Base-by-base conservation (phyloP, 306 rosid genomes). In the Gastrolobium bilobum region DNA sequence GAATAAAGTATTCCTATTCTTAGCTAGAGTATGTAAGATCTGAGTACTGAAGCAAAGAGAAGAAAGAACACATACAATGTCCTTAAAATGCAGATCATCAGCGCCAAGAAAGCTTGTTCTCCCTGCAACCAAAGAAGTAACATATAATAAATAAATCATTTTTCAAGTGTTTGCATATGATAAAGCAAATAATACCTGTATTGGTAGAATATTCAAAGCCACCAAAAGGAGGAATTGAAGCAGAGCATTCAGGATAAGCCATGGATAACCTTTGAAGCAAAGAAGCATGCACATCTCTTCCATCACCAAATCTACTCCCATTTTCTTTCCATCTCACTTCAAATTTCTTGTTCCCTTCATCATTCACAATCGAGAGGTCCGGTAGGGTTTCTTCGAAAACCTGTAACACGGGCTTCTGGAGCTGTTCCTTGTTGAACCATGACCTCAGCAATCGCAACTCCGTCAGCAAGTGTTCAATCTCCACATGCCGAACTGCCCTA, bases 401-500 rank as follows among this genome's bases (percentile, higher is more conserved):
- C 68, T 81, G 81, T 73, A 79, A 39, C 3, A 76, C 39, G 2
- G 88, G 91, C 26, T 80, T 86, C 73, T 63, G 78, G 50, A 80
- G 84, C 71, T 88, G 88, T 67, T 91, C 88, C 74, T 81, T 37
- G 82, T 33, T 86, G 77, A 84, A 88, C 77, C 77, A 74, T 2
- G 92, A 86, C 30, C 88, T 88, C 51, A 91, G 84, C 82, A 86
- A 83, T 63, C 81, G 89, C 84, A 91, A 48, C 35, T 87, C 87
- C 11, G 89, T 91, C 79, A 87, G 15, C 60, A 91, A 73, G 60
- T 77, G 89, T 71, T 86, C 85, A 60, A 89, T 75, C 79, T 91
- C 92, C 50, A 91, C 85, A 54, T 91, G 90, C 13, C 93, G 87
- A 54, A 87, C 86, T 70, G 93, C 91, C 77, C 88, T 88, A 61